phyloP scores from a whole-genome alignment of 177 flowering plant genomes.

The Telopea speciosissima region DNA sequence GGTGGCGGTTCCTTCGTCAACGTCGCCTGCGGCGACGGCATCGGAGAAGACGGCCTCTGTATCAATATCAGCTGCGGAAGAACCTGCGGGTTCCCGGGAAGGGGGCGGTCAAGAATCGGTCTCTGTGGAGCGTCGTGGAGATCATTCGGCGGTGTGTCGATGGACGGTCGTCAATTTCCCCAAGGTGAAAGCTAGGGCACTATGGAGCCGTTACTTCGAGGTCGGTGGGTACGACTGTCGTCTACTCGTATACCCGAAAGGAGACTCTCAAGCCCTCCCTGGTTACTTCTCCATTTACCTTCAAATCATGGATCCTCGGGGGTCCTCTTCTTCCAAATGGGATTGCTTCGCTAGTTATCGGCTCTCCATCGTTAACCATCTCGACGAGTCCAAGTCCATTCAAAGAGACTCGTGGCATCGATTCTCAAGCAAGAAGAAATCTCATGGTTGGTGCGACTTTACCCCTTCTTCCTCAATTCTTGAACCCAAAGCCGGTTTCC shows the following conservation, averaged over 20 bases:
- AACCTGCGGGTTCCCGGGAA: slow-evolving; percentile 34
- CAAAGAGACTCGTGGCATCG: slow-evolving; percentile 93
- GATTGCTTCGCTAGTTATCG: slow-evolving; percentile 90
- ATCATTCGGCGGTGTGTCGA: slow-evolving; percentile 64
- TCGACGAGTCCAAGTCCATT: slow-evolving; percentile 62
- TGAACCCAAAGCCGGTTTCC: slow-evolving; percentile 59
- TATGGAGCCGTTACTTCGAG: slow-evolving; percentile 91
- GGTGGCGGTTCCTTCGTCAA: slow-evolving; percentile 10
- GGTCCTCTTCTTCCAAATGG: slow-evolving; percentile 73
- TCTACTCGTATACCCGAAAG: slow-evolving; percentile 80
- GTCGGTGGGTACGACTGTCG: slow-evolving; percentile 96
- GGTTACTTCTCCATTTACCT: slow-evolving; percentile 83
- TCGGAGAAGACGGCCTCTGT: slow-evolving; percentile 12
- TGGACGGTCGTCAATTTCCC: slow-evolving; percentile 84
- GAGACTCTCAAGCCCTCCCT: slow-evolving; percentile 87
- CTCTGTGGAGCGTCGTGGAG: slow-evolving; percentile 59
- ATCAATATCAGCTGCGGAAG: slow-evolving; percentile 30
- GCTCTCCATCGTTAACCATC: slow-evolving; percentile 56
- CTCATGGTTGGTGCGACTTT: slow-evolving; percentile 98
- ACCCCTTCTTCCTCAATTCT: slow-evolving; percentile 58
- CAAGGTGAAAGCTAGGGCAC: slow-evolving; percentile 64
- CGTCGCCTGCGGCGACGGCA: slow-evolving; percentile 8
- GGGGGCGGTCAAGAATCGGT: slow-evolving; percentile 66
- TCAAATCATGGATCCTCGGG: slow-evolving; percentile 87
- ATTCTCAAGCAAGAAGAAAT: slow-evolving; percentile 85